A percentile compares a stretch with the other conserved stretches of the same genome.
phyloP scores from a whole-genome alignment of 2,329 filamentous ascomycete genomes.

The Pochonia chlamydosporia region DNA sequence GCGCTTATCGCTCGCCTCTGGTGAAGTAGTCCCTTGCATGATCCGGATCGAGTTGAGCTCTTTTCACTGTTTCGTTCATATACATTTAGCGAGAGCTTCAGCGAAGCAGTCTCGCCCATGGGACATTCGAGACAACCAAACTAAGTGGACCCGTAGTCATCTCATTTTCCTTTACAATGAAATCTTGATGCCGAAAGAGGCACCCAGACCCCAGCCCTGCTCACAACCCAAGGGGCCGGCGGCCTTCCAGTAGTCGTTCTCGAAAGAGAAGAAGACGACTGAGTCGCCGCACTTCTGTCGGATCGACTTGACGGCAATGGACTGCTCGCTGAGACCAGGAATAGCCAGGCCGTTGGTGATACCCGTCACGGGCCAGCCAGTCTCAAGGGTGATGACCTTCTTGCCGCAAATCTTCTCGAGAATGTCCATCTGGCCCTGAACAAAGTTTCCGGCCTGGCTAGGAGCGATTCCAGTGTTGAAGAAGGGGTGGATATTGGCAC shows the following conservation, averaged over 20 bases:
- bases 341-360: conserved; percentile 65
- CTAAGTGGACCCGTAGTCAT: no score
- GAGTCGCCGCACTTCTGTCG: conserved; percentile 57
- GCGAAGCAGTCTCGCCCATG: background rate
- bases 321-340: conserved; percentile 63
- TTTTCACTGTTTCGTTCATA: conserved; percentile 15
- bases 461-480: conserved; percentile 71
- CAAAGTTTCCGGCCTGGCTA: conserved; percentile 67
- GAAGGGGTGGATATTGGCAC: conserved; percentile 88
- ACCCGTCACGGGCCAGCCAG: conserved; percentile 77
- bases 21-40: conserved; percentile 7
- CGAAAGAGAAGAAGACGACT: conserved; percentile 76
- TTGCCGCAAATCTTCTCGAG: conserved; percentile 69
- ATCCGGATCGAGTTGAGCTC: conserved; percentile 14
- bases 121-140: background rate
- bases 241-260: conserved; percentile 78
- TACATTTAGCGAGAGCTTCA: conserved; percentile 18
- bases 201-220: conserved; percentile 66
- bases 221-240: conserved; percentile 66
- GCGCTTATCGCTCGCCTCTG: background rate
- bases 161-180: background rate
- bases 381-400: conserved; percentile 78
- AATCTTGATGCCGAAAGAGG: conserved; percentile 6
- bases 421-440: conserved; percentile 64
- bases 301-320: conserved; percentile 66